These are phyloP conservation scores for Cladosporium sp. DNA, from an alignment of 2,329 filamentous ascomycete genomes.

Conservation along the genomic window DNA sequence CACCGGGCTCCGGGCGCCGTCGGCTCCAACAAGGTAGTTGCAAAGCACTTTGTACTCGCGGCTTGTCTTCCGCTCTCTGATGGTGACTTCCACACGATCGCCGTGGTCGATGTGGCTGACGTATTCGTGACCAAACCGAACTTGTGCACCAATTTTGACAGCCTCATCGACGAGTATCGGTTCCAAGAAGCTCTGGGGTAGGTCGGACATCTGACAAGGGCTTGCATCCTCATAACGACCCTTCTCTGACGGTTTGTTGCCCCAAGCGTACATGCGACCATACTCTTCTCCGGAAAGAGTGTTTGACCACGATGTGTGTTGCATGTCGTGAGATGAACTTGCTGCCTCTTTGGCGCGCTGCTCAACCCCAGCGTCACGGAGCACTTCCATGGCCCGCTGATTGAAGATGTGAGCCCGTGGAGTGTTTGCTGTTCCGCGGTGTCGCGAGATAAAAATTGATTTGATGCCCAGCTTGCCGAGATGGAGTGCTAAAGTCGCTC, in stretches of 20 bases:
- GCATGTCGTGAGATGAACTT: constrained; percentile 35
- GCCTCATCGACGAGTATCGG: constrained; percentile 40
- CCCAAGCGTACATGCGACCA: constrained; percentile 42
- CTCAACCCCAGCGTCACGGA: constrained; percentile 44
- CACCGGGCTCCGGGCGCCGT: constrained; percentile 52
- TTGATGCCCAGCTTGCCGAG: constrained; percentile 36
- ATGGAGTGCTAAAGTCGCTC: constrained; percentile 24
- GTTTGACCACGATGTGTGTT: constrained; percentile 42
- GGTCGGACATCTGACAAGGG: constrained; percentile 40
- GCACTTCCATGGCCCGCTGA: constrained; percentile 48
- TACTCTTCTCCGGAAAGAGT: constrained; percentile 44
- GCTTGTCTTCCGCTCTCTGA: constrained; percentile 44
- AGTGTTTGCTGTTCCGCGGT: constrained; percentile 55
- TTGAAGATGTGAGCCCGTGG: constrained; percentile 64
- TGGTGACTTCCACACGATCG: constrained; percentile 34
- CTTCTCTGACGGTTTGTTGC: constrained; percentile 35
- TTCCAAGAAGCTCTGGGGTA: constrained; percentile 44
- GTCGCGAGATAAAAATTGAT: constrained; percentile 54
- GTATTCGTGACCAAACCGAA: constrained; percentile 39
- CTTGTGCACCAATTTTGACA: constrained; percentile 34
- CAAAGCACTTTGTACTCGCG: constrained; percentile 48
- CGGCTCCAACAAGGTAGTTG: constrained; percentile 59
- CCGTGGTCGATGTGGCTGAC: constrained; percentile 32
- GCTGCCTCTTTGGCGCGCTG: constrained; percentile 33
- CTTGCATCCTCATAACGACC: constrained; percentile 40